Evolutionary conservation across 192 early-diverging fungal genomes (phyloP), one percentile per base, ranked within the genome.

Genomic region (Mortierella antarctica): DNA sequence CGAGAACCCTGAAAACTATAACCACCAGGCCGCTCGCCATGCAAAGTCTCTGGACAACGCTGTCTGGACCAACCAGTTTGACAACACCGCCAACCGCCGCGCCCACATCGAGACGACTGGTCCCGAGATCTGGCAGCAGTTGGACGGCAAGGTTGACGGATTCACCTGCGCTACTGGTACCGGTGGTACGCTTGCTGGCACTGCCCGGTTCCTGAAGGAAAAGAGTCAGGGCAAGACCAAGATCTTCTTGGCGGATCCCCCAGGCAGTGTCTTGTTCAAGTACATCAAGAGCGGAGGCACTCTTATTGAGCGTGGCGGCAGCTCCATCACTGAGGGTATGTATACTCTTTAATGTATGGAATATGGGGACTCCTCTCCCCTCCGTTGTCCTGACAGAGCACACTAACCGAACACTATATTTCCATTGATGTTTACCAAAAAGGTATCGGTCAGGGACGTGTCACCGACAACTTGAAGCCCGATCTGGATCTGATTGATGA

Each of bases 51-150:
- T 94, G 14, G 74, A 88, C 14, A 96, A 96, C 76, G 96, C 95
- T 14, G 96, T 96, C 21, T 98, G 96, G 95, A 97, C 97, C 10
- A 95, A 98, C 82, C 97, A 98, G 73, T 98, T 98, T 72, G 97
- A 98, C 78, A 97, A 97, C 83, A 86, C 83, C 12, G 96, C 95
- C 47, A 98, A 98, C 79, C 88, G 93, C 23, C 93, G 89, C 57
- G 95, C 97, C 9, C 97, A 98, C 62, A 91, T 95, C 67, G 96
- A 97, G 75, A 97, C 97, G 46, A 98, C 97, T 5, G 97, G 96
- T 0, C 97, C 97, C 2, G 97, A 98, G 80, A 97, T 98, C 73
- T 95, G 91, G 92, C 86, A 85, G 9, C 97, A 98, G 82, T 91
- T 94, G 4, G 83, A 88, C 8, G 93, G 94, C 14, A 83, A 88